Evolutionary conservation across 352 stramenopile genomes (phyloP).

Genomic region (Phytophthora meadii): DNA sequence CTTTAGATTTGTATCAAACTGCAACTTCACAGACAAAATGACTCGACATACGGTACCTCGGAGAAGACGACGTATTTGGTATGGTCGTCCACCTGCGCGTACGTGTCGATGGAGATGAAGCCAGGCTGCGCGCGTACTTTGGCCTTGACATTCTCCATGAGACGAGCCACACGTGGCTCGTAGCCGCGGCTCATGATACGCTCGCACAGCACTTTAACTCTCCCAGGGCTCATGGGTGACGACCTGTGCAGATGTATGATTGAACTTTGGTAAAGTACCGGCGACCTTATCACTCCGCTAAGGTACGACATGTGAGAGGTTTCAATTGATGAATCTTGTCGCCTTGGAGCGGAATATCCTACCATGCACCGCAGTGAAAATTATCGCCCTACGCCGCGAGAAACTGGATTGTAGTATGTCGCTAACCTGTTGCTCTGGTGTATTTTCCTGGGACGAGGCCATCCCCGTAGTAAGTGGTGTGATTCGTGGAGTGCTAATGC

Average conservation of each 20-base stretch:
- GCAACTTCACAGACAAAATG: background rate
- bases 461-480: too few relatives aligned
- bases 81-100: conserved; percentile 75
- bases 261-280: too few relatives aligned
- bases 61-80: conserved; percentile 92
- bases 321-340: too few relatives aligned
- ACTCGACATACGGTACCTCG: conserved; percentile 49
- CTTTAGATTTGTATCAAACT: background rate
- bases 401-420: too few relatives aligned
- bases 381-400: too few relatives aligned
- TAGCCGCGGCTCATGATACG: conserved; percentile 90
- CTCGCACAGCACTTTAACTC: conserved; percentile 82
- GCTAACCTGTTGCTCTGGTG: too few relatives aligned
- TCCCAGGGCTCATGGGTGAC: conserved; percentile 42
- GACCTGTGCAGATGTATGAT: conserved; percentile 15
- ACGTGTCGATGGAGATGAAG: conserved; percentile 80
- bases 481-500: too few relatives aligned
- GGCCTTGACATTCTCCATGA: conserved; percentile 89
- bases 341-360: too few relatives aligned
- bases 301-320: too few relatives aligned
- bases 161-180: conserved; percentile 79
- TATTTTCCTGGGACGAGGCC: too few relatives aligned
- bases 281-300: too few relatives aligned
- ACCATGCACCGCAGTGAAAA: too few relatives aligned
- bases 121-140: conserved; percentile 81